phyloP scores from a whole-genome alignment of 345 rosid genomes.

The Corchorus capsularis region DNA sequence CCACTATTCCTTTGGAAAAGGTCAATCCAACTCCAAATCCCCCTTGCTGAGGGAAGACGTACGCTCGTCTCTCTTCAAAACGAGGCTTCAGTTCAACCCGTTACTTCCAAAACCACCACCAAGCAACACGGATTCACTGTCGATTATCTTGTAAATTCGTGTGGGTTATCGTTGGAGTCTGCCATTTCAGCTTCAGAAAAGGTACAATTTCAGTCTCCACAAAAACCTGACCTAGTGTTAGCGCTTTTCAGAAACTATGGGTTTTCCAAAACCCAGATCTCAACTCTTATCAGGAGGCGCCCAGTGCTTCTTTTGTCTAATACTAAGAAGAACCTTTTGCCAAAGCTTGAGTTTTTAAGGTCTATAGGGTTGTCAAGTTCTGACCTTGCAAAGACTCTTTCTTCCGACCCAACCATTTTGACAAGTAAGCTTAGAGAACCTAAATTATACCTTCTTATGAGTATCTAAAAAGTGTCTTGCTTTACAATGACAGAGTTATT shows the following conservation, averaged over 20 bases:
- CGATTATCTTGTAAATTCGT: conserved; percentile 40
- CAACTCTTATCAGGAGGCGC: conserved; percentile 36
- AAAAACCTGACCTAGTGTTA: conserved; percentile 41
- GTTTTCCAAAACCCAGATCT: conserved; percentile 39
- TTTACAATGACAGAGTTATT: conserved; percentile 35
- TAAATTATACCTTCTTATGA: conserved; percentile 42
- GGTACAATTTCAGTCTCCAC: conserved; percentile 30
- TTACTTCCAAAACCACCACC: conserved; percentile 20
- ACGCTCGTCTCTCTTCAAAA: conserved; percentile 24
- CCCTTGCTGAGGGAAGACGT: conserved; percentile 4
- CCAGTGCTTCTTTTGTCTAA: conserved; percentile 37
- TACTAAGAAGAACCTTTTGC: conserved; percentile 37
- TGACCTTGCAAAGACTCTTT: conserved; percentile 33
- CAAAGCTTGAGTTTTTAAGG: conserved; percentile 42
- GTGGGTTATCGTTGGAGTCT: conserved; percentile 44
- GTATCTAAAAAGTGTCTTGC: conserved; percentile 39
- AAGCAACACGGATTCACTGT: conserved; percentile 34
- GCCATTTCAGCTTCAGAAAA: conserved; percentile 34
- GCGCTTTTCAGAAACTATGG: conserved; percentile 37
- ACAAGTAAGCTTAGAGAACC: conserved; percentile 38
- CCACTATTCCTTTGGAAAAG: not conserved
- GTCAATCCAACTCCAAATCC: not conserved
- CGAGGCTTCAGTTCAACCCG: conserved; percentile 10
- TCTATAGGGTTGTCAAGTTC: conserved; percentile 39
- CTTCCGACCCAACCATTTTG: conserved; percentile 37